These are phyloP conservation scores for Botrytis hyacinthi DNA, from an alignment of 2,329 filamentous ascomycete species.

Conservation along the genomic window DNA sequence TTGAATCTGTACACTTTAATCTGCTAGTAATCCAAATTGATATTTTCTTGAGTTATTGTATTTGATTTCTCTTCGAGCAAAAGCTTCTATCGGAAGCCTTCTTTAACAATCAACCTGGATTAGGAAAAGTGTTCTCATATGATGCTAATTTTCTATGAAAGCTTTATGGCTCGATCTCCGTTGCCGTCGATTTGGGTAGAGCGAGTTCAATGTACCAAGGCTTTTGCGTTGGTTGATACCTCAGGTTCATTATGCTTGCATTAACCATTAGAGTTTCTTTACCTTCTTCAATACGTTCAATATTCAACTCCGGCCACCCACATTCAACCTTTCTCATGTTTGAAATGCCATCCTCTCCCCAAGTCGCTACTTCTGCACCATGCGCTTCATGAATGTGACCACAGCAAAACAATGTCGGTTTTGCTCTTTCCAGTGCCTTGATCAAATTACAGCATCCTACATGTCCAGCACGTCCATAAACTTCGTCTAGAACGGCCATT, in stretches of 20 bases:
- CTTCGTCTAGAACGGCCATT: conserved; percentile 47
- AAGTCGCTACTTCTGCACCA: conserved; percentile 54
- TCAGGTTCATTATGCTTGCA: conserved; percentile 50
- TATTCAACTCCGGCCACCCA: neutral
- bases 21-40: neutral
- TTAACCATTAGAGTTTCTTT: conserved; percentile 47
- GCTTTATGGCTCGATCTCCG: neutral
- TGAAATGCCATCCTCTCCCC: conserved; percentile 53
- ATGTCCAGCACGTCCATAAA: conserved; percentile 16
- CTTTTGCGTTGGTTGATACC: conserved; percentile 45
- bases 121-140: neutral
- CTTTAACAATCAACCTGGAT: neutral
- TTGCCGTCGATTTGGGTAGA: neutral
- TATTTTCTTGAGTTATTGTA: neutral
- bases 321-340: neutral
- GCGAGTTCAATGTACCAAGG: conserved; percentile 44
- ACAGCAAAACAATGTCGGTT: conserved; percentile 58
- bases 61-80: too few relatives aligned
- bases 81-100: neutral
- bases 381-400: conserved; percentile 62
- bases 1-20: neutral
- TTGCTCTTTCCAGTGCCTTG: conserved; percentile 48
- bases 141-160: neutral
- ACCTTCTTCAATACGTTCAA: neutral
- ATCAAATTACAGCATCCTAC: conserved; percentile 54